Conservation (phyloP, 371 early-diverging fungal genomes). For the Syncephalastrum monosporum region DNA sequence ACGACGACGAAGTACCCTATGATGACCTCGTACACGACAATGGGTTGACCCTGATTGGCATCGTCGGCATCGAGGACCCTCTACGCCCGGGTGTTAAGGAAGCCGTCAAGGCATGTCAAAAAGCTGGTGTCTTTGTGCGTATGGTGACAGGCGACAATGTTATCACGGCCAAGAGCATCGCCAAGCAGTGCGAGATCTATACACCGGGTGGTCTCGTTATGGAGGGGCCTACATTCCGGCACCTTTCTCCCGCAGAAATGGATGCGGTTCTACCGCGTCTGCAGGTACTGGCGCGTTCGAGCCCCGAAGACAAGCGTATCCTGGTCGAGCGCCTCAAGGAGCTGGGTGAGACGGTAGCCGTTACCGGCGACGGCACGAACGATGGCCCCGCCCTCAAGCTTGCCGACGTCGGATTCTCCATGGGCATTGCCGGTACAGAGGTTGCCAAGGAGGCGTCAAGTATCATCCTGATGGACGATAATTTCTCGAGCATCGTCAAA, state of each 20-base stretch:
- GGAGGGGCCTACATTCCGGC: conserved; percentile 69
- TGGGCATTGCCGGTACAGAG: conserved; percentile 84
- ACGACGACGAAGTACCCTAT: conserved; percentile 26
- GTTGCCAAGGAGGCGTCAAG: conserved; percentile 81
- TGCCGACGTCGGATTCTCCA: conserved; percentile 81
- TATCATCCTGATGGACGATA: conserved; percentile 81
- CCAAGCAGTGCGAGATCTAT: conserved; percentile 69
- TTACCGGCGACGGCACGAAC: conserved; percentile 85
- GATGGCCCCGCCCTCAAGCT: conserved; percentile 78
- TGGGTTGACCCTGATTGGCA: conserved; percentile 52
- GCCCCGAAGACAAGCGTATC: conserved; percentile 76
- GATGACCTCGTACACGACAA: conserved; percentile 45
- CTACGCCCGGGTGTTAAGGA: conserved; percentile 68
- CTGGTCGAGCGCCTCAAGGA: conserved; percentile 65
- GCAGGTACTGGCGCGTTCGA: conserved; percentile 72
- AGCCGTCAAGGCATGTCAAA: conserved; percentile 63
- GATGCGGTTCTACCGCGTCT: conserved; percentile 28
- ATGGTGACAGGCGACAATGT: conserved; percentile 89
- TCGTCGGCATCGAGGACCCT: conserved; percentile 79
- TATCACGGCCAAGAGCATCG: conserved; percentile 73
- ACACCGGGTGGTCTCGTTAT: conserved; percentile 59
- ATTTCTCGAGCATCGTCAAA: conserved; percentile 75
- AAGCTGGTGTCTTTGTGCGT: conserved; percentile 78
- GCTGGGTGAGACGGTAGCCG: conserved; percentile 71
- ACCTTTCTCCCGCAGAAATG: conserved; percentile 46